Percentiles rank a stretch among this genome's conserved stretches.
Conservation (phyloP, 2,329 filamentous ascomycete genomes). For the Cercospora sp. region DNA sequence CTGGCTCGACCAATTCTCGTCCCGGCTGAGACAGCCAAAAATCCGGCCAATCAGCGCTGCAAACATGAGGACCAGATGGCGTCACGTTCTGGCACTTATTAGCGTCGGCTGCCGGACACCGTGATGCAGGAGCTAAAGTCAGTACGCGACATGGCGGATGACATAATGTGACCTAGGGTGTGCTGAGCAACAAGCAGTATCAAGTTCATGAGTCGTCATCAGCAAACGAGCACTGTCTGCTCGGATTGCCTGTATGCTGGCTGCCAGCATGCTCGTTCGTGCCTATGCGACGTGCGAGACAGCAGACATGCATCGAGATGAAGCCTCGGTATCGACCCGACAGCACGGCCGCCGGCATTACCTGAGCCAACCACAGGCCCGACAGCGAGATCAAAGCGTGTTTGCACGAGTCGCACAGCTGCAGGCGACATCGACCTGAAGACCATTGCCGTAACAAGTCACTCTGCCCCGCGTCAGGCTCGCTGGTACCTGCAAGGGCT, state of each 20-base stretch:
- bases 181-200: neutral
- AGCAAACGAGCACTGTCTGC: too few species aligned
- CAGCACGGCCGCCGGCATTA: conserved; percentile 2
- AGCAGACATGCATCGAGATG: neutral
- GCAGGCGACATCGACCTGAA: neutral
- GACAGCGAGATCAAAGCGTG: neutral
- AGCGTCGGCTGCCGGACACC: neutral
- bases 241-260: neutral
- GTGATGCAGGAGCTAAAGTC: neutral
- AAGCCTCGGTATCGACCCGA: conserved; percentile 5
- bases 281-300: neutral
- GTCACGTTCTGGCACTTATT: neutral
- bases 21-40: neutral
- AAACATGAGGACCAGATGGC: neutral
- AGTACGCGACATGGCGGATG: conserved; percentile 3
- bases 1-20: neutral
- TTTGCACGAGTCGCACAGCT: conserved; percentile 6
- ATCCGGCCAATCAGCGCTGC: neutral
- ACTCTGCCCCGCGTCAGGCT: neutral
- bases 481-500: neutral
- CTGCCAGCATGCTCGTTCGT: neutral
- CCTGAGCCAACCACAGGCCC: conserved; percentile 6
- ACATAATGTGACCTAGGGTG: neutral
- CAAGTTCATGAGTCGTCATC: neutral
- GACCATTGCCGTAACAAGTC: neutral